Percentiles rank a stretch among this genome's conserved stretches.
These are phyloP conservation scores for Podila clonocystis DNA, from an alignment of 192 early-diverging fungal species.

Conservation along the genomic window DNA sequence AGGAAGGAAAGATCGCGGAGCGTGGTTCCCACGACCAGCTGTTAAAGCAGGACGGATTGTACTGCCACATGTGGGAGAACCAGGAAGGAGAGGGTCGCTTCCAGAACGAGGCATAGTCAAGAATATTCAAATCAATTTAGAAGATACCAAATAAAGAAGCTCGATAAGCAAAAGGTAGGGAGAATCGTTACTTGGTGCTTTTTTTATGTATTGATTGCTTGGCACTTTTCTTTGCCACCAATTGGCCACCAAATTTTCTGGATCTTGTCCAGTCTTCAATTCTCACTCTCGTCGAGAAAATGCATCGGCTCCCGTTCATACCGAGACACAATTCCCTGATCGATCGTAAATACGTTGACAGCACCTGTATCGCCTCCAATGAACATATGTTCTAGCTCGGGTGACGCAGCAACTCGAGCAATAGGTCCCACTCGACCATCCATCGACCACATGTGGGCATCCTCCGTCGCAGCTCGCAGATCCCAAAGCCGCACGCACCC, in stretches of 20 bases:
- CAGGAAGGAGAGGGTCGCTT: slow-evolving; percentile 54
- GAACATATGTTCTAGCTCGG: slow-evolving; percentile 11
- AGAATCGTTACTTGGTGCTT: no score
- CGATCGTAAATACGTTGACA: slow-evolving; percentile 19
- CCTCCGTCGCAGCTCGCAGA: slow-evolving; percentile 33
- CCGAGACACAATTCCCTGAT: slow-evolving; percentile 17
- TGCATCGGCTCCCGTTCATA: slow-evolving; percentile 24
- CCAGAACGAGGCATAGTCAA: neutral
- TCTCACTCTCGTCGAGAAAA: neutral
- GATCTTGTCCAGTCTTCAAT: neutral
- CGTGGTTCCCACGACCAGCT: slow-evolving; percentile 82
- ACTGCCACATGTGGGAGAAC: slow-evolving; percentile 85
- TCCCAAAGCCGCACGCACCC: slow-evolving; percentile 37
- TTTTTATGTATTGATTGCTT: no score
- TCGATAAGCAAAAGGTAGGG: no score
- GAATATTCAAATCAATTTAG: no score
- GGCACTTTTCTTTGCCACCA: no score
- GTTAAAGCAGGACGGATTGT: slow-evolving; percentile 69
- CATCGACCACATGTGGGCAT: slow-evolving; percentile 22
- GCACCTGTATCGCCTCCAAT: slow-evolving; percentile 33
- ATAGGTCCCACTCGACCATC: slow-evolving; percentile 30
- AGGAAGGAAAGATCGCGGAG: slow-evolving; percentile 82
- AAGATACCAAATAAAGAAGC: no score
- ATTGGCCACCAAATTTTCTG: no score
- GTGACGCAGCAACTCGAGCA: slow-evolving; percentile 13